Percentiles rank a stretch among this genome's conserved stretches.
These are phyloP conservation scores for Leptographium radiaticola DNA, from an alignment of 2,329 filamentous ascomycete genomes.

Conservation along the genomic window DNA sequence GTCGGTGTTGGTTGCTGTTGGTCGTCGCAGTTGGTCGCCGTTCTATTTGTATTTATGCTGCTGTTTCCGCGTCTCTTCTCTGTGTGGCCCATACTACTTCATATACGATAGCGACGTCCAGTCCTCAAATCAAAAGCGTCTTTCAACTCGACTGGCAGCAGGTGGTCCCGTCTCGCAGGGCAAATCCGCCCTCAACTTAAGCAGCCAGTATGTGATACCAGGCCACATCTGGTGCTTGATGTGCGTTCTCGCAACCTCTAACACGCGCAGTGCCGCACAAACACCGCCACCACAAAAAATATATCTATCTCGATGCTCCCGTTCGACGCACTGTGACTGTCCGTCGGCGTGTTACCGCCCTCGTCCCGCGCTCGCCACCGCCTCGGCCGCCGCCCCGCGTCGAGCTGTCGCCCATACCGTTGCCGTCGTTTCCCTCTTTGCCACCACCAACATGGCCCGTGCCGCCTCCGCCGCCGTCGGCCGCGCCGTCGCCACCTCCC, in stretches of 20 bases:
- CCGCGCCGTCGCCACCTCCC: not conserved
- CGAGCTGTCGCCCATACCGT: slow-evolving; percentile 4
- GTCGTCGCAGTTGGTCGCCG: no score
- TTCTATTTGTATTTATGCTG: not conserved
- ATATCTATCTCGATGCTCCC: slow-evolving; percentile 27
- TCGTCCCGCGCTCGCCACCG: slow-evolving; percentile 13
- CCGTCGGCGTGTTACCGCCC: slow-evolving; percentile 24
- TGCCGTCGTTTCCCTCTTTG: slow-evolving; percentile 8
- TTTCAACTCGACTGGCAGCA: no score
- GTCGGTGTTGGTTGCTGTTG: no score
- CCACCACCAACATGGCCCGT: not conserved
- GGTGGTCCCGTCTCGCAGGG: no score
- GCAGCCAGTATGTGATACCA: no score
- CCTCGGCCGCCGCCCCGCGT: not conserved
- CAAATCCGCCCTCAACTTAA: no score
- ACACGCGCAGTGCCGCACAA: slow-evolving; percentile 8
- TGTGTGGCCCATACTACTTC: no score
- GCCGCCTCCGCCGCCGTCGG: slow-evolving; percentile 7
- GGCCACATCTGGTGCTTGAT: no score
- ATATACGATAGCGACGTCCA: no score
- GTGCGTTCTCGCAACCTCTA: not conserved
- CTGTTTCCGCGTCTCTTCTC: not conserved
- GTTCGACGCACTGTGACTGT: slow-evolving; percentile 22
- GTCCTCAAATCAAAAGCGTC: no score
- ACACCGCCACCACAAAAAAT: slow-evolving; percentile 20